Base-by-base conservation (phyloP, 2,329 filamentous ascomycete species). In the Alternaria incomplexa region DNA sequence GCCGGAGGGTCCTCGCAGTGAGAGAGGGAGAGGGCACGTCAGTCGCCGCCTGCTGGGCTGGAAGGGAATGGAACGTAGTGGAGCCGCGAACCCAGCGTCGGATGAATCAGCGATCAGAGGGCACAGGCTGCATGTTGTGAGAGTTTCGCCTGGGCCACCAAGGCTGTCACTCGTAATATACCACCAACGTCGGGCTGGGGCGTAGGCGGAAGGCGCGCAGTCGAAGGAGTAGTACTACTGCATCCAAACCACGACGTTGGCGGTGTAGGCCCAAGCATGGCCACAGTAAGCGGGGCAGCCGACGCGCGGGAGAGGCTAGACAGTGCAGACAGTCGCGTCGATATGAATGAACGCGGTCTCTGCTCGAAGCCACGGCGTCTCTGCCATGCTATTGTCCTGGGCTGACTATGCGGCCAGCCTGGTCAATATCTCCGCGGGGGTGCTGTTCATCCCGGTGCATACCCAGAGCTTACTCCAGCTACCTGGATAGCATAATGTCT, bases 51-150 rank as follows among this genome's bases (percentile, higher is more conserved):
- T 52, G 61, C 40, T 50, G 58, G 52, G 60, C 64, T 74, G 63
- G 73, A 75, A 76, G 71, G 72, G 56, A 66, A 70, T 73, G 72
- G 75, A 77, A 77, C 65, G 57, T 40, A 59, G 70, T 65, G 64
- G 71, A 51, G 67, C 68, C 68, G 62, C 65, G 62, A 62, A 46
- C 56, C 61, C 59, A 64, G 63, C 65, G 64, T 61, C 63, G 61
- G 62, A 64, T 64, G 58, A 71, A 73, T 72, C 72, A 73, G 66
- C 67, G 55, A 36, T 25, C 47, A 60, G 56, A 62, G 47, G 62
- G 57, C 65, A 63, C 63, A 59, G 65, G 60, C 61, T 54, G 61
- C 65, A 66, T 70, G 68, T 64, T 67, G 66, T 60, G 53, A 23
- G 54, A 52, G 55, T 60, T 56, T 56, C 47, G 58, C 56, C 51